Percentiles rank a stretch among this genome's conserved stretches.
Conservation (phyloP, 2,329 filamentous ascomycete species). For the Talaromyces sp. region DNA sequence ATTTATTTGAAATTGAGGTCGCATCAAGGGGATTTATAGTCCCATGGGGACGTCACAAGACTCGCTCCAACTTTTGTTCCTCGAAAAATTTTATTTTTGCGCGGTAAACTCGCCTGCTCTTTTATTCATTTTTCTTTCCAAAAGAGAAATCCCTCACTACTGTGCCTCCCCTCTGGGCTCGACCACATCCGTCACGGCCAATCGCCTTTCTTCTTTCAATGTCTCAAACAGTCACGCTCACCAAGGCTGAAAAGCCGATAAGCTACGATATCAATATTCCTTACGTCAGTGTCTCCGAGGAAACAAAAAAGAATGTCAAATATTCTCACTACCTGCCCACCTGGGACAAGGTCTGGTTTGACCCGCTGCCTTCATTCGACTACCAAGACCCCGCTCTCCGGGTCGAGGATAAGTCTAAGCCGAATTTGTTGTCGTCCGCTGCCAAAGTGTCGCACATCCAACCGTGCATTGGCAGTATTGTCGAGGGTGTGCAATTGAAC, state of each 20-base stretch:
- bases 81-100: slow-evolving; percentile 16
- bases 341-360: slow-evolving; percentile 49
- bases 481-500: slow-evolving; percentile 48
- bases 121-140: slow-evolving; percentile 6
- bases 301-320: slow-evolving; percentile 35
- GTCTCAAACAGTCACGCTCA: slow-evolving; percentile 20
- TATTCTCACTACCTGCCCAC: slow-evolving; percentile 48
- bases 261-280: slow-evolving; percentile 50
- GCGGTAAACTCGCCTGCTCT: slow-evolving; percentile 19
- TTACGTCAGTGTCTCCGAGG: slow-evolving; percentile 43
- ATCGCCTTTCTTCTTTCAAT: slow-evolving; percentile 14
- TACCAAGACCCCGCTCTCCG: slow-evolving; percentile 48
- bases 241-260: slow-evolving; percentile 32
- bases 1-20: not conserved
- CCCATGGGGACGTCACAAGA: slow-evolving; percentile 18
- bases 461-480: slow-evolving; percentile 41
- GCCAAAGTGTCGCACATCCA: slow-evolving; percentile 40
- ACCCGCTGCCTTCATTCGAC: slow-evolving; percentile 44
- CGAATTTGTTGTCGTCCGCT: slow-evolving; percentile 32
- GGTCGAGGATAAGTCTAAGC: slow-evolving; percentile 39
- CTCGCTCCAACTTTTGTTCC: slow-evolving; percentile 12
- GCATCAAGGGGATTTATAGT: slow-evolving; percentile 18
- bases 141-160: slow-evolving; percentile 11
- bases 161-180: slow-evolving; percentile 9
- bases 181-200: slow-evolving; percentile 11